Evolutionary conservation across 2,329 filamentous ascomycete genomes (phyloP), one percentile per base, ranked within the genome.

Genomic region (Aspergillus sp.): DNA sequence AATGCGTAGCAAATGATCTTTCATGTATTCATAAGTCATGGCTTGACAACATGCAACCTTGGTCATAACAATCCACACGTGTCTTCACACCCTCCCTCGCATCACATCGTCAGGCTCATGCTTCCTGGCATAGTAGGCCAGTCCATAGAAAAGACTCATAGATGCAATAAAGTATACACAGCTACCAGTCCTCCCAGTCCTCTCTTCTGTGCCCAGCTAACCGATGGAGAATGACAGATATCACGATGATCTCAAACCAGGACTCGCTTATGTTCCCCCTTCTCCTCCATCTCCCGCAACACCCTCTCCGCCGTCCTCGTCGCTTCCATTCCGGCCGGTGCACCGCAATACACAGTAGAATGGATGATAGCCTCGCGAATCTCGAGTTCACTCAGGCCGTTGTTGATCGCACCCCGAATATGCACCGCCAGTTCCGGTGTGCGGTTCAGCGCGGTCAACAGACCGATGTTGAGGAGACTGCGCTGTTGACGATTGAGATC

Each of bases 401-500:
- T 87, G 58, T 81, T 84, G 57, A 83, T 68, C 1, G 84, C 84
- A 0, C 84, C 84, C 19, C 82, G 74, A n/a, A 84, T 74, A 64
- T 87, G 84, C 7, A 83, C 77, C 0, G 75, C 83, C 51, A 87
- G 71, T 63, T 87, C 84, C 0, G 80, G 77, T 5, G 73, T 74
- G 4, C 81, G 74, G 60, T 86, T 86, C 55, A 85, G 73, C 3
- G 82, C 82, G 65, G 81, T 82, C 43, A 87, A 73, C 79, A 87
- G 86, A 45, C 79, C 83, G 45, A 87, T 82, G 65, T 86, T 86
- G 49, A 87, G 70, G 50, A 87, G 73, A 49, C 77, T 82, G 44
- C 84, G 77, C 58, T 83, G 79, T 65, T 86, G 84, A 53, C 79
- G 77, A 33, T 81, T 78, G 8, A 87, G 76, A 0, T 84, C 84